Evolutionary conservation across 177 flowering plant genomes (phyloP).

Genomic region (Vitis hybrid): DNA sequence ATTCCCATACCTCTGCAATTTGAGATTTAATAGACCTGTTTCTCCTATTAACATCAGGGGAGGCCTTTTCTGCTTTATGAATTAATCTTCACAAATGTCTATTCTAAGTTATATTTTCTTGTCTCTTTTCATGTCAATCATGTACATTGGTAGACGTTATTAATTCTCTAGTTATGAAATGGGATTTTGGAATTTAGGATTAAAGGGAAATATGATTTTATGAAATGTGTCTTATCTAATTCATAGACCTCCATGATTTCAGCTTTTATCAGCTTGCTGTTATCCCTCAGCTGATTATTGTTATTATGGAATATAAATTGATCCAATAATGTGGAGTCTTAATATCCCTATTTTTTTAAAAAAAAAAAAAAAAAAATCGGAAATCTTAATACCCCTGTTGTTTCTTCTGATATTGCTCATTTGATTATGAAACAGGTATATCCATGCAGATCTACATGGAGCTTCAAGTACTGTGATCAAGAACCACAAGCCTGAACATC

Average conservation of each 20-base stretch:
- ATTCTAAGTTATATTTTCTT: not conserved
- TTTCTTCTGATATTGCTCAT: constrained; percentile 4
- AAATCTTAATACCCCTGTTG: not conserved
- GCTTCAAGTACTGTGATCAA: constrained; percentile 96
- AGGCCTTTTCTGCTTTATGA: not conserved
- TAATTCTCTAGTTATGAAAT: too few relatives aligned
- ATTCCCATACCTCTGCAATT: not conserved
- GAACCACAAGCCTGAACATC: constrained; percentile 84
- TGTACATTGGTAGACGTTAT: too few relatives aligned
- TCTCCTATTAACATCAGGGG: constrained; percentile 1
- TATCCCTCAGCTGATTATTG: too few relatives aligned
- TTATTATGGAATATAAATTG: too few relatives aligned
- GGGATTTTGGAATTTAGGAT: too few relatives aligned
- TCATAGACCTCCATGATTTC: too few relatives aligned
- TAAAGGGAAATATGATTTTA: too few relatives aligned
- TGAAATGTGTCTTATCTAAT: too few relatives aligned
- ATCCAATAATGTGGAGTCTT: too few relatives aligned
- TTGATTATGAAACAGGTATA: constrained; percentile 54
- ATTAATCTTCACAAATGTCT: not conserved
- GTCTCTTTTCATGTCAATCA: not conserved
- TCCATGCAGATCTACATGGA: constrained; percentile 84
- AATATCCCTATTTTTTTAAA: not conserved
- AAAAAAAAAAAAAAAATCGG: not conserved
- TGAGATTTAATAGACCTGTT: not conserved
- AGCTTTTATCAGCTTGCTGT: too few relatives aligned